These are phyloP conservation scores for Vanrija humicola DNA, from an alignment of 1,284 basidiomycete genomes.

Conservation along the genomic window DNA sequence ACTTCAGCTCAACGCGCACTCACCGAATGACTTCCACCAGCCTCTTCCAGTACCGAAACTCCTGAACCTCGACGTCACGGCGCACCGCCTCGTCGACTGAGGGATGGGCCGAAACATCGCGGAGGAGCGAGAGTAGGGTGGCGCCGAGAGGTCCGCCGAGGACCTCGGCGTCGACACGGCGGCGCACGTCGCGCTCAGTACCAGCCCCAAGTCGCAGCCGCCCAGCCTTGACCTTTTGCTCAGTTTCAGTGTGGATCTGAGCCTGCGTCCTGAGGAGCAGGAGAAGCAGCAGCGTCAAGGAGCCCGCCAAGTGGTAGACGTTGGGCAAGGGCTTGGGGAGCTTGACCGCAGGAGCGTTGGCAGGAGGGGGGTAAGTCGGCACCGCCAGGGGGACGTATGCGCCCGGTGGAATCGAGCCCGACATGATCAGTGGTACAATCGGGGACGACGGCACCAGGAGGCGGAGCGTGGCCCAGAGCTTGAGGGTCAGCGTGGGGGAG, in stretches of 20 bases:
- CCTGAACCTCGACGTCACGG: constrained; percentile 39
- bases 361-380: constrained; percentile 63
- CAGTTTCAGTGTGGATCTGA: constrained; percentile 60
- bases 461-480: constrained; percentile 67
- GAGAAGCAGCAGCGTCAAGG: constrained; percentile 51
- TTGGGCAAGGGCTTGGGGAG: constrained; percentile 47
- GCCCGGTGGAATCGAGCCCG: constrained; percentile 58
- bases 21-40: constrained; percentile 25
- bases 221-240: constrained; percentile 65
- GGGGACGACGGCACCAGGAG: constrained; percentile 72
- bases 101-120: constrained; percentile 38
- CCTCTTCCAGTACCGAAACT: constrained; percentile 42
- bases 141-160: constrained; percentile 45
- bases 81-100: constrained; percentile 30
- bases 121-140: constrained; percentile 31
- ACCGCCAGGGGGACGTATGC: constrained; percentile 38
- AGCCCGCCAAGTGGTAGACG: constrained; percentile 49
- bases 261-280: constrained; percentile 54
- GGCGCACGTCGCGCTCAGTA: constrained; percentile 63
- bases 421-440: constrained; percentile 61
- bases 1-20: not conserved
- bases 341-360: constrained; percentile 48
- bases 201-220: constrained; percentile 67
- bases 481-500: not conserved
- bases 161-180: constrained; percentile 51